phyloP scores from a whole-genome alignment of 805 yeast species.

The Sugiyamaella boreocaroliniensis region DNA sequence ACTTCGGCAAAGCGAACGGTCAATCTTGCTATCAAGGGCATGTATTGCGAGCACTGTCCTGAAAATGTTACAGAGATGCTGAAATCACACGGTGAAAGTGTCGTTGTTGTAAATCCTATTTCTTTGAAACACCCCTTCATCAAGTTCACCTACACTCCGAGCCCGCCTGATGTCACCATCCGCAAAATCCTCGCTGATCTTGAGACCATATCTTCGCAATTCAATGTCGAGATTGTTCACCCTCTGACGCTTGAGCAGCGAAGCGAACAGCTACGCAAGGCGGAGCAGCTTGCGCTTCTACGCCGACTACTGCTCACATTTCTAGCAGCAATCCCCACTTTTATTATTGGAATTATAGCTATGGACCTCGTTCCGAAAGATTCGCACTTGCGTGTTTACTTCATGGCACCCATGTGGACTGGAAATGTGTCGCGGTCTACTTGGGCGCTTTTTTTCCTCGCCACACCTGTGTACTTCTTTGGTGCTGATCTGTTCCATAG shows the following conservation, averaged over 20 bases:
- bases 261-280: conserved; percentile 41
- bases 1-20: conserved; percentile 48
- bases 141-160: conserved; percentile 59
- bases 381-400: conserved; percentile 44
- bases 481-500: conserved; percentile 67
- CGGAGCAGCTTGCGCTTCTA: conserved; percentile 43
- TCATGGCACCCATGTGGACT: conserved; percentile 54
- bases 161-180: conserved; percentile 46
- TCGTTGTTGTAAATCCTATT: conserved; percentile 47
- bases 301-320: conserved; percentile 45
- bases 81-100: conserved; percentile 47
- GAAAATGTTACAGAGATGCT: conserved; percentile 45
- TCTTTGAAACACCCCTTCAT: conserved; percentile 51
- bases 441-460: conserved; percentile 59
- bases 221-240: conserved; percentile 48
- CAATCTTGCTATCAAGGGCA: conserved; percentile 51
- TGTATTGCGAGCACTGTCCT: conserved; percentile 71
- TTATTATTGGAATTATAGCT: conserved; percentile 60
- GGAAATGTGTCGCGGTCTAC: conserved; percentile 55
- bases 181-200: conserved; percentile 49
- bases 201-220: conserved; percentile 39
- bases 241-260: conserved; percentile 59
- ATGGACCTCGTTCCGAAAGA: conserved; percentile 50
- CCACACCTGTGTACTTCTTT: conserved; percentile 69
- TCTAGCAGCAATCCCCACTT: conserved; percentile 58